Conservation (phyloP, 2,329 filamentous ascomycete species). For the Nemania abortiva region DNA sequence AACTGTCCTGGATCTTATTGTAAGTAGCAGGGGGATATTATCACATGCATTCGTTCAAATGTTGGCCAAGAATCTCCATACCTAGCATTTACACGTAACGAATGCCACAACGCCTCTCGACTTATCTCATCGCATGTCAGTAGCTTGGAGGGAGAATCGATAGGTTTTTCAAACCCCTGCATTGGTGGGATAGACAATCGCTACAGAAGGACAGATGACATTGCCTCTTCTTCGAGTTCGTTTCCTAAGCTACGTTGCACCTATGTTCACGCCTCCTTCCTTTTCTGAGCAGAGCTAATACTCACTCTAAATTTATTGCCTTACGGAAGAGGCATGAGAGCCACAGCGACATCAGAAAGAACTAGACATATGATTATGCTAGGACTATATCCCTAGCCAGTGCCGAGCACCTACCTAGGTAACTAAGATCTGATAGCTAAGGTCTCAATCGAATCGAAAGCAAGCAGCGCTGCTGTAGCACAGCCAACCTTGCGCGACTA, state of each 20-base stretch:
- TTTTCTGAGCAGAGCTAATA: background rate
- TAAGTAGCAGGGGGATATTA: background rate
- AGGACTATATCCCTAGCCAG: background rate
- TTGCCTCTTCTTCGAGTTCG: background rate
- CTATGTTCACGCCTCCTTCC: slow-evolving; percentile 9
- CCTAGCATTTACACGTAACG: too few relatives aligned
- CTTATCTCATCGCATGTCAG: slow-evolving; percentile 3
- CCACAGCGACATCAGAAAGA: background rate
- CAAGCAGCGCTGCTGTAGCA: background rate
- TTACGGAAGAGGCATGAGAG: slow-evolving; percentile 4
- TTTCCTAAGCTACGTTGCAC: background rate
- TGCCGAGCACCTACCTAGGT: background rate
- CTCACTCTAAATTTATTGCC: background rate
- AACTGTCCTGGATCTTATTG: background rate
- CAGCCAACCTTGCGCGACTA: background rate
- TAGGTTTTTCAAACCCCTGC: slow-evolving; percentile 7
- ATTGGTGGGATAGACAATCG: background rate
- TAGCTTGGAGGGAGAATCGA: background rate
- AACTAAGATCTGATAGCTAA: too few relatives aligned
- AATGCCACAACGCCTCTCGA: background rate
- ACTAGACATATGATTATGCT: background rate
- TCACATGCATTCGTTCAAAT: background rate
- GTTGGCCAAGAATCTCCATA: background rate
- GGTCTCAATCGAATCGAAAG: background rate
- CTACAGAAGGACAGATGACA: background rate